Percentiles rank a stretch among this genome's conserved stretches.
phyloP scores from a whole-genome alignment of 805 yeast species.

The Candida montana region DNA sequence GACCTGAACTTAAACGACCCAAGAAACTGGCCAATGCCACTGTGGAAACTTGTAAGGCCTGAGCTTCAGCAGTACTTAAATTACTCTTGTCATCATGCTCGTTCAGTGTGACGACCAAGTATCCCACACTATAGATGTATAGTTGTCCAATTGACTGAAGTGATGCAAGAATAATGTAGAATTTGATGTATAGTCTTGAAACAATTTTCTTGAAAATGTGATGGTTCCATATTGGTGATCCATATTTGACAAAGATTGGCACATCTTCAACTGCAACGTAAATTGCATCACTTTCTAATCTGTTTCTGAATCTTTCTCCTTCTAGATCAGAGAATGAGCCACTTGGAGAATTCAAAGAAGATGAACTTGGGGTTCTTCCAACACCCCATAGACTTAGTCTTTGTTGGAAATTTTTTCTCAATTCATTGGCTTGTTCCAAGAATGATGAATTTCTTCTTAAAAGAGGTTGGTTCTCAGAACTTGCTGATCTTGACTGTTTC shows the following conservation, averaged over 20 bases:
- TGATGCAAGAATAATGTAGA: constrained; percentile 49
- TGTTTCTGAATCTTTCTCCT: constrained; percentile 3
- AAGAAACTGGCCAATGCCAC: constrained; percentile 59
- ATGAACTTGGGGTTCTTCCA: constrained; percentile 22
- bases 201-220: constrained; percentile 19
- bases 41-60: constrained; percentile 67
- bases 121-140: constrained; percentile 71
- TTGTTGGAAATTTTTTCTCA: constrained; percentile 17
- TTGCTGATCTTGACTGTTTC: constrained; percentile 3
- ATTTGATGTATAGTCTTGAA: constrained; percentile 38
- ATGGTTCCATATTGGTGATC: constrained; percentile 25
- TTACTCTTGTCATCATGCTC: constrained; percentile 10
- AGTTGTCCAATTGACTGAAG: constrained; percentile 64
- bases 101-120: constrained; percentile 50
- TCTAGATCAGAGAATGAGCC: constrained; percentile 2
- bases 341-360: constrained; percentile 2
- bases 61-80: constrained; percentile 39
- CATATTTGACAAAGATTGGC: constrained; percentile 24
- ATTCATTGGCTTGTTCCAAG: constrained; percentile 7
- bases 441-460: constrained; percentile 12
- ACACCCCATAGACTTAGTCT: constrained; percentile 25
- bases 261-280: constrained; percentile 27
- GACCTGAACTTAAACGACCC: constrained; percentile 63
- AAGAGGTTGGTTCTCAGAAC: constrained; percentile 5
- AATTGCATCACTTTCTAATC: constrained; percentile 18